Base-by-base conservation (phyloP, 345 rosid genomes). In the Hevea brasiliensis region DNA sequence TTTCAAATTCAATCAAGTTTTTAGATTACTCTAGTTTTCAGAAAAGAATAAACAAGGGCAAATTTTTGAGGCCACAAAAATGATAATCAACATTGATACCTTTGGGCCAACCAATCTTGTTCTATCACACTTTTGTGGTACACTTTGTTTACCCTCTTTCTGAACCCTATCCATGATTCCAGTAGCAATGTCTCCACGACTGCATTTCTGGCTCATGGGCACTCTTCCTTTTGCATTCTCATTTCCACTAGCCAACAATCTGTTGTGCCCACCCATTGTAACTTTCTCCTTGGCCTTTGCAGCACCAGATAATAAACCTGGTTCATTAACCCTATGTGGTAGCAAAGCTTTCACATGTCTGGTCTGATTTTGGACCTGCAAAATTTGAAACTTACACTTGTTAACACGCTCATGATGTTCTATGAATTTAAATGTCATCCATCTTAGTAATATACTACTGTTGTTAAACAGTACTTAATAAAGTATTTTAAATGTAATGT, bases 31-130 rank as follows among this genome's bases (percentile, higher is more conserved):
- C n/a, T n/a, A 32, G 37, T 32, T 56, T 53, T 55, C 62, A 74
- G 65, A 5, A 27, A 44, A 66, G 23, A 63, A 17, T 32, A 70
- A 61, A 27, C 17, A 4, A 40, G n/a, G 26, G 21, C 35, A 41
- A 58, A 17, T 32, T 35, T n/a, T 56, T 17, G 17, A 48, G 67
- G 60, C 44, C 4, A 20, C 29, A 61, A 8, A 4, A n/a, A n/a
- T n/a, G n/a, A 78, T 1, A 42, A 61, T 47, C 21, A 70, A 72
- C 13, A 20, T 32, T 84, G n/a, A n/a, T n/a, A 89, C 93, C 91
- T 85, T 83, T 45, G 66, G 76, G 72, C 59, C 81, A 70, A 37
- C 72, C 42, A 71, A 63, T 32, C 70, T 42, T 62, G 79, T 67
- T 67, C 60, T 66, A 57, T 71, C 72, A 32, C 65, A 75, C 54